These are phyloP conservation scores for Annulohypoxylon nitens DNA, from an alignment of 495 filamentous ascomycete species.

Conservation along the genomic window DNA sequence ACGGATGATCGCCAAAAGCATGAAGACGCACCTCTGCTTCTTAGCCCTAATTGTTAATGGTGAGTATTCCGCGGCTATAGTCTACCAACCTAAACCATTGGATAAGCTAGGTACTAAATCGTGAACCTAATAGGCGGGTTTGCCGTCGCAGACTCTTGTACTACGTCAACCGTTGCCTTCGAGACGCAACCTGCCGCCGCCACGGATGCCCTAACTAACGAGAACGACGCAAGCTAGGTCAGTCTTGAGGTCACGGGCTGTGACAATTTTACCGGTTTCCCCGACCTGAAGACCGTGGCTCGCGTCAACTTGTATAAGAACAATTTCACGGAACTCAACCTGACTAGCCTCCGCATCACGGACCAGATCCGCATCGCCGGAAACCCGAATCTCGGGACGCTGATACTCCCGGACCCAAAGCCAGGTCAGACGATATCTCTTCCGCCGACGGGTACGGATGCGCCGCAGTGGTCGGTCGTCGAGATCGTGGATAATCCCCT, in stretches of 20 bases:
- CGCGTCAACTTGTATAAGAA: constrained; percentile 27
- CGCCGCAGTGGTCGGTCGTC: constrained; percentile 33
- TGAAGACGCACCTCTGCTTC: constrained; percentile 8
- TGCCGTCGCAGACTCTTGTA: constrained; percentile 26
- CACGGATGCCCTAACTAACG: background rate
- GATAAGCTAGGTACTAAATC: background rate
- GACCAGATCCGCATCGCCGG: constrained; percentile 33
- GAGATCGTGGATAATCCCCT: constrained; percentile 28
- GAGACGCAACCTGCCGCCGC: constrained; percentile 1
- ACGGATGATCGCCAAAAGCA: background rate
- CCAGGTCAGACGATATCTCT: constrained; percentile 24
- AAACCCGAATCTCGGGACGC: constrained; percentile 30
- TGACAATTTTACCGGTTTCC: background rate
- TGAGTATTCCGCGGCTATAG: background rate
- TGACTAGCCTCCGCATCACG: constrained; percentile 22
- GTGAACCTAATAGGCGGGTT: background rate
- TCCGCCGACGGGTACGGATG: constrained; percentile 29
- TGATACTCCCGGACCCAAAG: constrained; percentile 19
- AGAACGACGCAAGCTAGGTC: constrained; percentile 6
- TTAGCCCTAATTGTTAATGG: background rate
- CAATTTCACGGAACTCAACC: constrained; percentile 24
- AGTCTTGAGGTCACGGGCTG: constrained; percentile 33
- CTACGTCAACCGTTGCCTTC: constrained; percentile 26
- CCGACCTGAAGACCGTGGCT: constrained; percentile 11
- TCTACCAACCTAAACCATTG: background rate